These are phyloP conservation scores for Nakazawaea peltata DNA, from an alignment of 805 yeast species.

Conservation along the genomic window DNA sequence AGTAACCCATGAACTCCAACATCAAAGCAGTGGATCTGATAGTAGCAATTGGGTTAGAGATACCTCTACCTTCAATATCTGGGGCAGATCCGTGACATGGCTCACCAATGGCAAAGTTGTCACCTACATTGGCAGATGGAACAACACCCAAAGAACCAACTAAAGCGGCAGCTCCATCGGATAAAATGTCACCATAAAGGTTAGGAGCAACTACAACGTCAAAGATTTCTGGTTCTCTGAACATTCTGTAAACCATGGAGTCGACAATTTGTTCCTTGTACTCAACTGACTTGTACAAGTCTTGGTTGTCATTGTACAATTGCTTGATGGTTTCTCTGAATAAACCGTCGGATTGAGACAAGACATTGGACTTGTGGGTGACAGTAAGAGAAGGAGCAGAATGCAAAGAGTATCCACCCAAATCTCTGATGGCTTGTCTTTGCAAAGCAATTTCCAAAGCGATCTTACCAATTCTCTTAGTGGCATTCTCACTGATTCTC, in stretches of 20 bases:
- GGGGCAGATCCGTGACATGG: constrained; percentile 99
- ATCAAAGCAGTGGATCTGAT: constrained; percentile 95
- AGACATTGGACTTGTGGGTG: constrained; percentile 94
- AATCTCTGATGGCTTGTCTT: constrained; percentile 72
- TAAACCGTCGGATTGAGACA: constrained; percentile 87
- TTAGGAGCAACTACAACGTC: constrained; percentile 99
- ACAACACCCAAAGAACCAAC: constrained; percentile 98
- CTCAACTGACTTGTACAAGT: constrained; percentile 49
- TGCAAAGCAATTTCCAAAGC: constrained; percentile 90
- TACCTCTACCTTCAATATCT: constrained; percentile 93
- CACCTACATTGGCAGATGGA: constrained; percentile 98
- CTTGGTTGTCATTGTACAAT: constrained; percentile 50
- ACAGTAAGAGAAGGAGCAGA: constrained; percentile 68
- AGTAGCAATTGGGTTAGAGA: constrained; percentile 95
- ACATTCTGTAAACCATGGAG: constrained; percentile 98
- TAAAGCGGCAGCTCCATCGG: constrained; percentile 97
- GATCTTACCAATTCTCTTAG: constrained; percentile 78
- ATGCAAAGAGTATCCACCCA: constrained; percentile 47
- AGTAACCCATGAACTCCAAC: constrained; percentile 93
- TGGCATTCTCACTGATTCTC: constrained; percentile 86
- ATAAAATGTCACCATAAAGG: constrained; percentile 92
- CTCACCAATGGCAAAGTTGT: constrained; percentile 92
- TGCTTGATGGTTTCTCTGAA: constrained; percentile 81
- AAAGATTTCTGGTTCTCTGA: constrained; percentile 95
- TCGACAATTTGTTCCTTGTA: constrained; percentile 96